phyloP scores from a whole-genome alignment of 139 green algal genomes.

The Picochlorum costavermella region DNA sequence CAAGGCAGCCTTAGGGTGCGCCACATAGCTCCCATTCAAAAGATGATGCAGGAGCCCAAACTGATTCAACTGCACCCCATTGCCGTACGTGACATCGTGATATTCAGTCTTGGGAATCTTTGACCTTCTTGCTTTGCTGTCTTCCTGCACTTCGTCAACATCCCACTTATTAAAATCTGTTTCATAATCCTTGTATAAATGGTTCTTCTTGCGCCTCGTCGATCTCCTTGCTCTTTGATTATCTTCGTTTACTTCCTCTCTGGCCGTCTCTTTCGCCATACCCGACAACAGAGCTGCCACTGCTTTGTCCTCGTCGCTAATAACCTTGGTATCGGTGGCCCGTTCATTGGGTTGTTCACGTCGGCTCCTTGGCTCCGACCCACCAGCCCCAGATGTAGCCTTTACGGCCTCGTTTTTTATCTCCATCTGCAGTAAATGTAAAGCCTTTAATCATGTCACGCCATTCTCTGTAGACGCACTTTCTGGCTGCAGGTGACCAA shows the following conservation, averaged over 20 bases:
- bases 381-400: neutral
- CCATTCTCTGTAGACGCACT: no score
- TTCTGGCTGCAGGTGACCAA: no score
- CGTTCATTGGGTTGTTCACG: neutral
- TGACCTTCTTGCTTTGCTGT: neutral
- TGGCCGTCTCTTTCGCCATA: neutral
- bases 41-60: no score
- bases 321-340: neutral
- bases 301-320: neutral
- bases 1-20: no score
- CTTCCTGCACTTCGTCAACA: neutral
- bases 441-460: no score
- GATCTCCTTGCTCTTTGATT: neutral
- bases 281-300: neutral
- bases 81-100: neutral
- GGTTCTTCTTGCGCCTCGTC: neutral
- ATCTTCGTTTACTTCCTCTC: neutral
- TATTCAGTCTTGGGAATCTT: neutral
- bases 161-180: neutral
- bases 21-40: no score
- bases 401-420: conserved; percentile 10
- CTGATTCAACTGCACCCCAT: neutral
- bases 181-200: conserved; percentile 1
- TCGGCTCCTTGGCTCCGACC: neutral
- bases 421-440: neutral